Base-by-base conservation (phyloP, 768 basidiomycete genomes). In the Boletus sp. region DNA sequence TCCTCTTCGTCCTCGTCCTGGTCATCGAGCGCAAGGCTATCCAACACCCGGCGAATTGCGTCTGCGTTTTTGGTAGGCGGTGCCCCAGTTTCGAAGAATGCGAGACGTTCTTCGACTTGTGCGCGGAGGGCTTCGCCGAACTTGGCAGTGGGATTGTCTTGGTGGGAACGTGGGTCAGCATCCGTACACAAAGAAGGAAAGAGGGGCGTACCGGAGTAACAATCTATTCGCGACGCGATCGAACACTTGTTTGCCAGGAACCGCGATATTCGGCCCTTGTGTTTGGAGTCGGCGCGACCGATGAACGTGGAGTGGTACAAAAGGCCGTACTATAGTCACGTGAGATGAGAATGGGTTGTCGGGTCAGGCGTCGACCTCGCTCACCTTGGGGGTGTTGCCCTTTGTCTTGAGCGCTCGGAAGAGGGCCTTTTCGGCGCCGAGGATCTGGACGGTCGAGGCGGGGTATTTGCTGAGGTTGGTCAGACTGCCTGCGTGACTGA, bases 211-310 rank as follows among this genome's bases (percentile, higher is more conserved):
- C 92, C 92, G 2, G 88, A 80, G 70, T 90, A 98, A 73, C 94
- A 98, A 71, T 98, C 96, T 74, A 98, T 98, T 53, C 96, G 83
- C 15, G 93, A 91, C 2, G 96, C 96, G 64, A 98, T 98, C 54
- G 94, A 95, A 69, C 93, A 94, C 75, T 98, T 98, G 82, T 98
- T 98, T 39, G 96, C 96, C 8, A 98, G 80, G 83, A 98, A 98
- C n/a, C 96, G 88, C 4, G 95, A 97, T 69, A 98, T 98, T 54
- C 96, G 89, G 10, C 96, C 96, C 79, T 98, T 98, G 80, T 91
- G 85, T 74, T 94, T 96, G 42, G 93, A 82, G 17, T 87, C 92
- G 5, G 96, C 96, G 44, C 94, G 90, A 11, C 94, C 94, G 71
- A 98, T 98, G 78, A 97, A 98, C 2, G 94, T 81, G 18, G 94